Evolutionary conservation across 257 asterid genomes (phyloP).

Genomic region (Coffea canephora): DNA sequence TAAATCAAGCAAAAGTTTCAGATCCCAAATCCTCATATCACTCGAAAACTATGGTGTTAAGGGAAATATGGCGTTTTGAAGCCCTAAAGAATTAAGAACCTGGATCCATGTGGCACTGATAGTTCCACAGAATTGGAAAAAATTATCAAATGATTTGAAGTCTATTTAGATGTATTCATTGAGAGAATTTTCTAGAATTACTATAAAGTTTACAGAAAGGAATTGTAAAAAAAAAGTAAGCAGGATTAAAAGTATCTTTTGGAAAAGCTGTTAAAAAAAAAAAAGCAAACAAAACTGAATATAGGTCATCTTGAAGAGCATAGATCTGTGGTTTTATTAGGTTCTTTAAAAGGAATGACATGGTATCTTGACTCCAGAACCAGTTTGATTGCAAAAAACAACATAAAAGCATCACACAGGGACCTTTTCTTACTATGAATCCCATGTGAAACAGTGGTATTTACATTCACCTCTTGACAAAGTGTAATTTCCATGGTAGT

Average conservation of each 20-base stretch:
- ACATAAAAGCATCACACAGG: not conserved
- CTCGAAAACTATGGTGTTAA: not conserved
- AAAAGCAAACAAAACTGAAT: too few species aligned
- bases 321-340: not conserved
- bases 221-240: too few species aligned
- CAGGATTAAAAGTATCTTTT: too few species aligned
- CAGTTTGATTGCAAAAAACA: not conserved
- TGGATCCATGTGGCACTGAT: too few species aligned
- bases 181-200: too few species aligned
- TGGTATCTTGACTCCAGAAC: not conserved
- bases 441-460: not conserved
- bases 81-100: not conserved
- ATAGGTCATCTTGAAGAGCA: not conserved
- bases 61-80: not conserved
- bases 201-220: too few species aligned
- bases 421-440: not conserved
- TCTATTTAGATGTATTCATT: too few species aligned
- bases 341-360: not conserved
- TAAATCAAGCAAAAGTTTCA: not conserved
- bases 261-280: too few species aligned
- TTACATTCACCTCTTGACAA: not conserved
- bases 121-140: not conserved
- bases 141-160: too few species aligned
- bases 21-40: not conserved
- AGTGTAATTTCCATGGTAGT: not conserved